Base-by-base conservation (phyloP, 176 grass and related monocot genomes). In the Carex parvula region DNA sequence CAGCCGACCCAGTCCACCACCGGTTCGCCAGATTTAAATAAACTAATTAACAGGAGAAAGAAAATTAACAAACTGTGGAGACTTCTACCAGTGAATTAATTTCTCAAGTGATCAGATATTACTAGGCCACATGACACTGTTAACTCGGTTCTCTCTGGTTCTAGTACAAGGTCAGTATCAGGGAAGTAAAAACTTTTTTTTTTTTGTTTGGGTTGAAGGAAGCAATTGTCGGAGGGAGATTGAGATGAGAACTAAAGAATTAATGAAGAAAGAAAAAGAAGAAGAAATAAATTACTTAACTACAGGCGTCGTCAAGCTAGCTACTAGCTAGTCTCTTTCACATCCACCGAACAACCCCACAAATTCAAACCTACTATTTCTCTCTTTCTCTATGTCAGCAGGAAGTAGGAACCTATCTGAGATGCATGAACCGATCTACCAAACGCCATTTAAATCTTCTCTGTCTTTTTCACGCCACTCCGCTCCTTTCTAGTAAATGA, bases 1-100 rank as follows among this genome's bases (percentile, higher is more conserved):
- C 84, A 62, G 37, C 88, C 46, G 83, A 91, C 39, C 92, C 92
- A 9, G 88, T 71, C 90, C 90, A 92, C 92, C 92, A 94, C 70
- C 87, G 83, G 84, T 86, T 89, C 58, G 85, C 91, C 71, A 84
- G 56, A 7, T 83, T 82, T 67, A 2, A 62, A 90, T 83, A 59
- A 54, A 54, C 57, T 50, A 62, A 61, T 46, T 62, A 74, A 74
- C 66, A 57, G 80, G 59, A 74, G 59, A 57, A 41, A 78, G 58
- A n/a, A 41, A 70, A 12, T 66, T 64, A 26, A 44, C 44, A 62
- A 37, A 75, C 64, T 48, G 71, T 81, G 80, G 65, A 79, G 48
- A 77, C 18, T 80, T 39, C 15, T 67, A 58, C 14, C 5, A 60
- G 50, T 68, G 41, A 52, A 68, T 14, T 20, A 41, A 42, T 64